These are phyloP conservation scores for Schizosaccharomyces osmophilus DNA, from an alignment of 805 yeast genomes.

Conservation along the genomic window DNA sequence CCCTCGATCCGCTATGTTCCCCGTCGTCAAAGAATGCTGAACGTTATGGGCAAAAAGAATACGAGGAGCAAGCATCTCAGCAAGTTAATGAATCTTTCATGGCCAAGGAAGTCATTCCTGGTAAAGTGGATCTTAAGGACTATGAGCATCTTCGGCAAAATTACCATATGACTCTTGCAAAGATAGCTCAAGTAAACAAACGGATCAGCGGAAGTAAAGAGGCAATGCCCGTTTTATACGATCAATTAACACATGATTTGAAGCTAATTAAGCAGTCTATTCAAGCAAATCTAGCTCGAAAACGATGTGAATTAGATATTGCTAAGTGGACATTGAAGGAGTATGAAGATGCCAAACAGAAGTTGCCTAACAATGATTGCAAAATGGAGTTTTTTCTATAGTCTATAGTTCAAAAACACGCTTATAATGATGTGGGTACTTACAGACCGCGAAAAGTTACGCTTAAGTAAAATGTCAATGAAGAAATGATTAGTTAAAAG, in stretches of 20 bases:
- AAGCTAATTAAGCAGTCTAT: neutral
- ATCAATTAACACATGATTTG: neutral
- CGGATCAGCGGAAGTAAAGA: neutral
- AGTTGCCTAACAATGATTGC: no score
- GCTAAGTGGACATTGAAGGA: neutral
- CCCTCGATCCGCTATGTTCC: neutral
- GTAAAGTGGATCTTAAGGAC: neutral
- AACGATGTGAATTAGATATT: neutral
- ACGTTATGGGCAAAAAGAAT: neutral
- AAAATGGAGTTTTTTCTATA: no score
- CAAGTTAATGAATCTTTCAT: no score
- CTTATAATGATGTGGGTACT: no score
- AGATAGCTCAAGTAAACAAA: neutral
- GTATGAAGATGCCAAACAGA: neutral
- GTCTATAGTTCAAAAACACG: no score
- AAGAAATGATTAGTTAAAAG: no score
- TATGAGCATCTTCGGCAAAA: neutral
- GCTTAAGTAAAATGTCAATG: no score
- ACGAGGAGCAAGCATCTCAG: no score
- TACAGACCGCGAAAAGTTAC: no score
- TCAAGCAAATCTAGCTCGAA: neutral
- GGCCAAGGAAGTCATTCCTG: neutral
- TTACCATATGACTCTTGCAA: neutral
- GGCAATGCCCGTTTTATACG: neutral
- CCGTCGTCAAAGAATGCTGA: neutral